These are phyloP conservation scores for Paecilomyces variotii DNA, from an alignment of 2,329 filamentous ascomycete species.

Conservation along the genomic window DNA sequence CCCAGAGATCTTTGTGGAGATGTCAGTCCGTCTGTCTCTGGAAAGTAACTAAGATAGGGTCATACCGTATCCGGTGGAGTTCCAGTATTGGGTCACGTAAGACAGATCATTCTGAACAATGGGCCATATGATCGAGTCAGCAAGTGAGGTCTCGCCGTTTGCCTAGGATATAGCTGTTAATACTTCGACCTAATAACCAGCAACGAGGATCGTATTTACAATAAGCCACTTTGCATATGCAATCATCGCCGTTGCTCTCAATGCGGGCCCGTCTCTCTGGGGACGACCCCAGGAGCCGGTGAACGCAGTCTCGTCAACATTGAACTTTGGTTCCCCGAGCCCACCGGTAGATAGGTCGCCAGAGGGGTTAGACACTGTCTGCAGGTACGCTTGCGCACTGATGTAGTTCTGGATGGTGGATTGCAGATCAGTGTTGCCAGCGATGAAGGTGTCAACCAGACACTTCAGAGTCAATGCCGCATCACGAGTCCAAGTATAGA, in stretches of 20 bases:
- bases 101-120: slow-evolving; percentile 65
- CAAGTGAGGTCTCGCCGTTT: slow-evolving; percentile 49
- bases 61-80: slow-evolving; percentile 47
- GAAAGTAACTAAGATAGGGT: background rate
- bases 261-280: slow-evolving; percentile 45
- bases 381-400: slow-evolving; percentile 55
- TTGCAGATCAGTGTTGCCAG: slow-evolving; percentile 53
- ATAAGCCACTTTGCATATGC: slow-evolving; percentile 59
- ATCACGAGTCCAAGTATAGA: slow-evolving; percentile 71
- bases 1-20: slow-evolving; percentile 55
- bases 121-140: slow-evolving; percentile 56
- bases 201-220: slow-evolving; percentile 12
- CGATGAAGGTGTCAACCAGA: slow-evolving; percentile 60
- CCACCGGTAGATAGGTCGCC: slow-evolving; percentile 45
- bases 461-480: slow-evolving; percentile 64
- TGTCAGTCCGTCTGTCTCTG: background rate
- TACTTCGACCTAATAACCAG: background rate
- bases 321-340: slow-evolving; percentile 65
- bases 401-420: slow-evolving; percentile 60
- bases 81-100: slow-evolving; percentile 68
- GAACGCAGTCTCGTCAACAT: slow-evolving; percentile 54
- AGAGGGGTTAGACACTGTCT: slow-evolving; percentile 60
- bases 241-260: slow-evolving; percentile 26
- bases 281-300: slow-evolving; percentile 66
- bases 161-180: slow-evolving; percentile 9